phyloP scores from a whole-genome alignment of 768 basidiomycete species.

The Podaxis rugospora region DNA sequence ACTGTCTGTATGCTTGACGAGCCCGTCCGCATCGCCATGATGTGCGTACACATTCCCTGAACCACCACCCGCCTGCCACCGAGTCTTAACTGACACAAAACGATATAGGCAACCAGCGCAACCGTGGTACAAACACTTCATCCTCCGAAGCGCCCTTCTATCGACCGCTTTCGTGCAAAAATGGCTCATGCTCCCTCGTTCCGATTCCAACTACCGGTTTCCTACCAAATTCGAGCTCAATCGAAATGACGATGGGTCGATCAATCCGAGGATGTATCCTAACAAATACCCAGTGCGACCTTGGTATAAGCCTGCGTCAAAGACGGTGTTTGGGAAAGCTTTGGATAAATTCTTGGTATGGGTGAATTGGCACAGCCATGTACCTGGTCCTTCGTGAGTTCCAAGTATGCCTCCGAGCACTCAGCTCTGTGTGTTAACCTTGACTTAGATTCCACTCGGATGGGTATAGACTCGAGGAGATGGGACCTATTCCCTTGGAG shows the following conservation, averaged over 20 bases:
- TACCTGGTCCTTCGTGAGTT: constrained; percentile 35
- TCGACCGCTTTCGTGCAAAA: constrained; percentile 28
- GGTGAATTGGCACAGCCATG: constrained; percentile 30
- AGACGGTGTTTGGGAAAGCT: constrained; percentile 19
- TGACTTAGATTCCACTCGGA: constrained; percentile 26
- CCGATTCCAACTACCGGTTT: constrained; percentile 11
- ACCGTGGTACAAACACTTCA: constrained; percentile 26
- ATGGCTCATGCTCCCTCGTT: constrained; percentile 36
- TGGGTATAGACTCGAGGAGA: constrained; percentile 40
- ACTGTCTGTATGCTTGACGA: constrained; percentile 37
- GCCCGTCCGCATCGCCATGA: constrained; percentile 41
- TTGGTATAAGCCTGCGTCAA: constrained; percentile 42
- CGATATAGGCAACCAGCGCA: constrained; percentile 31
- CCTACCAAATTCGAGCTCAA: constrained; percentile 23
- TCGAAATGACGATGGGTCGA: constrained; percentile 13
- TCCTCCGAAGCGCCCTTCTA: constrained; percentile 21
- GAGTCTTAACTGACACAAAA: not conserved
- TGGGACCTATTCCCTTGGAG: constrained; percentile 37
- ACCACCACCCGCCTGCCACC: not conserved
- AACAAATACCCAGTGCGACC: constrained; percentile 31
- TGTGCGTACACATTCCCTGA: constrained; percentile 25
- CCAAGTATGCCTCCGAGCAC: not conserved
- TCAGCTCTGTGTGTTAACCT: not conserved
- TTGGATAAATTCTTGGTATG: constrained; percentile 27
- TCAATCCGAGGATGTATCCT: constrained; percentile 30